Conservation (phyloP, 805 yeast species). For the Saccharomyces kudriavzevii region DNA sequence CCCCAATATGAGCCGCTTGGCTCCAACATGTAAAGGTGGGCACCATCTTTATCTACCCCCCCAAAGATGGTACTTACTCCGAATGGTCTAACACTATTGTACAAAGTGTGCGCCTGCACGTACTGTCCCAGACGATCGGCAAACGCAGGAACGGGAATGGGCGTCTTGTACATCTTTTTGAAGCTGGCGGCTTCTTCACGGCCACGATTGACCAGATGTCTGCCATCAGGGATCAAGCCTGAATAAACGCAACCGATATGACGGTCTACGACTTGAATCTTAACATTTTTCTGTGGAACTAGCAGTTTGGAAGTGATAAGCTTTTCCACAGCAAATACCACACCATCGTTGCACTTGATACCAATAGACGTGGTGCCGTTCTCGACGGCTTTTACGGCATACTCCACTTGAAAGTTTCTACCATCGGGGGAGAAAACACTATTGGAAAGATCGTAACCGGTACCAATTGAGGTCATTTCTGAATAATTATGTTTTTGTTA, state of each 20-base stretch:
- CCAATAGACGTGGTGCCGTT: slow-evolving; percentile 95
- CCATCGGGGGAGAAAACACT: slow-evolving; percentile 88
- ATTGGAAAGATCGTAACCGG: slow-evolving; percentile 97
- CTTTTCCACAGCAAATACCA: slow-evolving; percentile 97
- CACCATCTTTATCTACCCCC: slow-evolving; percentile 83
- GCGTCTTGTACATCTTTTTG: slow-evolving; percentile 65
- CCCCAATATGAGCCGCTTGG: slow-evolving; percentile 99
- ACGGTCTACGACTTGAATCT: slow-evolving; percentile 87
- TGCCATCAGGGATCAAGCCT: slow-evolving; percentile 93
- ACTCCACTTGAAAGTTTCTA: slow-evolving; percentile 94
- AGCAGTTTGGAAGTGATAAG: slow-evolving; percentile 76
- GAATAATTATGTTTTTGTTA: not conserved
- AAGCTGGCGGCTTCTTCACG: slow-evolving; percentile 83
- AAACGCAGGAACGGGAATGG: slow-evolving; percentile 72
- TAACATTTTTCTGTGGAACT: slow-evolving; percentile 80
- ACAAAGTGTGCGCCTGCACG: slow-evolving; percentile 91
- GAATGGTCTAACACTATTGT: slow-evolving; percentile 95
- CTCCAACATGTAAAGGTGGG: slow-evolving; percentile 92
- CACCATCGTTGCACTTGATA: slow-evolving; percentile 83
- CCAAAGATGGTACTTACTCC: slow-evolving; percentile 91
- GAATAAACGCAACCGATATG: slow-evolving; percentile 94
- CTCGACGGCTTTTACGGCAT: slow-evolving; percentile 95
- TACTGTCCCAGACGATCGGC: slow-evolving; percentile 83
- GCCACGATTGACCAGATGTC: slow-evolving; percentile 84
- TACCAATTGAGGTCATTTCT: slow-evolving; percentile 82